phyloP scores from a whole-genome alignment of 176 grass and related monocot species.

The Eragrostis nindensis region DNA sequence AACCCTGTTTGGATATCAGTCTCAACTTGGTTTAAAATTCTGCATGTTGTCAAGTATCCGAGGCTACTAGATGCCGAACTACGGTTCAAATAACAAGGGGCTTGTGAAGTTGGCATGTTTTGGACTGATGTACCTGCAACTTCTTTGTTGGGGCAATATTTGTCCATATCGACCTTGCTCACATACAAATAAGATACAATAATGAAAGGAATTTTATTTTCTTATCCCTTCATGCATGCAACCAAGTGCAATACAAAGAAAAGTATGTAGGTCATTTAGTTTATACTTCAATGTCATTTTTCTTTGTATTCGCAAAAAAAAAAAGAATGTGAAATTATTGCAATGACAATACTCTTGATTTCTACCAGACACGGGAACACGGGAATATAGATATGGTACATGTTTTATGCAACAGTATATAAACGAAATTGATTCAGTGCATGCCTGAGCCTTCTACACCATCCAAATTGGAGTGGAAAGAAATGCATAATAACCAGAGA shows the following conservation, averaged over 20 bases:
- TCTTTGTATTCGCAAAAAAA: too few species aligned
- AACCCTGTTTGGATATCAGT: background rate
- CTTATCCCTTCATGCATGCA: too few species aligned
- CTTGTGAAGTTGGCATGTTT: background rate
- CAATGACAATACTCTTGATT: background rate
- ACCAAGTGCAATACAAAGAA: too few species aligned
- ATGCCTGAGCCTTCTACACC: background rate
- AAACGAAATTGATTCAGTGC: background rate
- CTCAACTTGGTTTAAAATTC: background rate
- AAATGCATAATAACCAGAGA: background rate
- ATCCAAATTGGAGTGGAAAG: background rate
- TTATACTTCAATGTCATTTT: too few species aligned
- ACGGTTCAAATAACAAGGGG: background rate
- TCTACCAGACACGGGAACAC: background rate
- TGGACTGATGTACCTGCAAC: background rate
- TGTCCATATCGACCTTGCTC: background rate
- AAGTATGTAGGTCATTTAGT: too few species aligned
- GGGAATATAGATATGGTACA: background rate
- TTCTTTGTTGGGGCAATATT: background rate
- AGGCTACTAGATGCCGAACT: background rate
- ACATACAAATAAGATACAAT: background rate
- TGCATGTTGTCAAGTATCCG: conserved; percentile 10
- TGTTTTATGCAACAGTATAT: background rate
- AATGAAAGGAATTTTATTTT: too few species aligned
- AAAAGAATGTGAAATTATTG: too few species aligned